Conservation (phyloP, 495 filamentous ascomycete genomes). For the Daldinia bambusicola region DNA sequence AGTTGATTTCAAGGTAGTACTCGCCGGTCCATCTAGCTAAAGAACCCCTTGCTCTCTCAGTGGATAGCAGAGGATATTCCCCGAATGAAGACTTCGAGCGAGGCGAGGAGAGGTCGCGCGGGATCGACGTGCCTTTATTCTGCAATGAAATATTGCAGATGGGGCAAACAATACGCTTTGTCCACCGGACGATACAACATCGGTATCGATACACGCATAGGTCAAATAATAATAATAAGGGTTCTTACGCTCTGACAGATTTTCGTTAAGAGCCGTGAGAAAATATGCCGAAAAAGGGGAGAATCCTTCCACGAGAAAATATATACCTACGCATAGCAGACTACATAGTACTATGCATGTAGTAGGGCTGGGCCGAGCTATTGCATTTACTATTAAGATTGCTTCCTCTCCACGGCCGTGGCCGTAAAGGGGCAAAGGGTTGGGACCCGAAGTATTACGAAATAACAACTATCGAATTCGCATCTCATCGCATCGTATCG, state of each 20-base stretch:
- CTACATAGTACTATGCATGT: not conserved
- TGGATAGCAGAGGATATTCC: constrained; percentile 37
- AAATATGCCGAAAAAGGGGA: constrained; percentile 35
- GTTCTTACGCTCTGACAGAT: constrained; percentile 4
- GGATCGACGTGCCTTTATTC: constrained; percentile 34
- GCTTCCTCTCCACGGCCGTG: constrained; percentile 24
- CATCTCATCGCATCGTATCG: constrained; percentile 32
- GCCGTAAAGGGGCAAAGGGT: constrained; percentile 23
- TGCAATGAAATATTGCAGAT: constrained; percentile 23
- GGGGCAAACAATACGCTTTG: constrained; percentile 27
- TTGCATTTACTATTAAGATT: constrained; percentile 35
- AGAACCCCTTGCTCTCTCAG: constrained; percentile 29
- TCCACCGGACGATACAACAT: constrained; percentile 27
- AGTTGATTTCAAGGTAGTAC: constrained; percentile 35
- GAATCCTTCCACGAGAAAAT: constrained; percentile 24
- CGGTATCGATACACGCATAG: constrained; percentile 15
- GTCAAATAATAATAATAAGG: not conserved
- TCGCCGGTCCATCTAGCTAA: constrained; percentile 35
- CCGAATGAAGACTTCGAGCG: constrained; percentile 30
- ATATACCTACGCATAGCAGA: not conserved
- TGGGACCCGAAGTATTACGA: constrained; percentile 19
- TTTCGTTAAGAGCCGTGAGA: constrained; percentile 23
- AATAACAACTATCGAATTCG: constrained; percentile 30
- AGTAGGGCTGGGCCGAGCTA: constrained; percentile 33
- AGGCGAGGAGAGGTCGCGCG: constrained; percentile 33